Conservation (phyloP, 768 basidiomycete genomes). For the Xanthoconium purpureum region DNA sequence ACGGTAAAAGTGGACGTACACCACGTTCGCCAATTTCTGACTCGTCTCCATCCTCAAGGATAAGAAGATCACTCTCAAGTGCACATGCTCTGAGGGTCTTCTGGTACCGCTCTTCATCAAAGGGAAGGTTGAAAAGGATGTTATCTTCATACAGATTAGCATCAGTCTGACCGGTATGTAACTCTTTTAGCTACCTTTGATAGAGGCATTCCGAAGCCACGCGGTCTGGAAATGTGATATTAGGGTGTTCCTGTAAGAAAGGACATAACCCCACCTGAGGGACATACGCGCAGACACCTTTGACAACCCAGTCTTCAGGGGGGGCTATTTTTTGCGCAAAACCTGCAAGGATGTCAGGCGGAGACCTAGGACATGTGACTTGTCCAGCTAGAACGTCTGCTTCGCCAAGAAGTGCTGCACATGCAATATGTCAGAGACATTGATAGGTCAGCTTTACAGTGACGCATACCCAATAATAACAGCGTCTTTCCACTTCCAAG, state of each 20-base stretch:
- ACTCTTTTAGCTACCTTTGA: constrained; percentile 20
- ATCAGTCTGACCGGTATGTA: constrained; percentile 36
- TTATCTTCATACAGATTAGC: constrained; percentile 42
- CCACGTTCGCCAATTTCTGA: constrained; percentile 88
- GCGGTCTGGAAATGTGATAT: constrained; percentile 38
- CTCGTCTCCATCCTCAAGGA: constrained; percentile 85
- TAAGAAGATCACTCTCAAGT: constrained; percentile 69
- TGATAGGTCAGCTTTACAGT: not conserved
- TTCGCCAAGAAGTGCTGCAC: constrained; percentile 66
- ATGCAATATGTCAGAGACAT: constrained; percentile 7
- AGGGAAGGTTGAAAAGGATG: constrained; percentile 79
- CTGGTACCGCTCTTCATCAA: constrained; percentile 67
- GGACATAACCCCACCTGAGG: constrained; percentile 52
- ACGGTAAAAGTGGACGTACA: constrained; percentile 34
- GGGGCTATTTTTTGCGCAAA: constrained; percentile 43
- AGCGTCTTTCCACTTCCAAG: constrained; percentile 89
- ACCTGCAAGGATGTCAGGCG: constrained; percentile 70
- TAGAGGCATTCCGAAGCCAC: constrained; percentile 72
- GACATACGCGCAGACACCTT: constrained; percentile 82
- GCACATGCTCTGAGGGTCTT: constrained; percentile 77
- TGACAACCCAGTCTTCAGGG: constrained; percentile 71
- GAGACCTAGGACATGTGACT: constrained; percentile 77
- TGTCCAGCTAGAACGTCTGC: constrained; percentile 66
- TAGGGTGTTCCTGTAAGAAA: constrained; percentile 1
- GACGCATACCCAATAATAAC: constrained; percentile 56